These are phyloP conservation scores for Ettlia oleoabundans DNA, from an alignment of 139 green algal genomes.

Conservation along the genomic window DNA sequence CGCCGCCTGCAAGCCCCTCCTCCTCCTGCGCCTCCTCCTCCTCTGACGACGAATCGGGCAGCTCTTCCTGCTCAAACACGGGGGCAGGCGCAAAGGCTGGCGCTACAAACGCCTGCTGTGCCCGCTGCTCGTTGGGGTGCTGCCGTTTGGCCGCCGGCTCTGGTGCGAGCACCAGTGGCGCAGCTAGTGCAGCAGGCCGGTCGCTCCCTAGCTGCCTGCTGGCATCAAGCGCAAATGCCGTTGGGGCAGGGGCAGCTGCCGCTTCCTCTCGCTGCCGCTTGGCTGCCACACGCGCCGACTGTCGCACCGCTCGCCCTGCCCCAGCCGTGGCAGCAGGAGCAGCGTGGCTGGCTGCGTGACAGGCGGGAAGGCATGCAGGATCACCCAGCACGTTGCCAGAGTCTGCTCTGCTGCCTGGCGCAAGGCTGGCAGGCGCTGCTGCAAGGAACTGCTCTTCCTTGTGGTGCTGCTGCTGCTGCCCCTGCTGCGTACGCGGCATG, in stretches of 20 bases:
- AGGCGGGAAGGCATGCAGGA: neutral
- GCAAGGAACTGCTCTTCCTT: no score
- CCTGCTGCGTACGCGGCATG: neutral
- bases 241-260: neutral
- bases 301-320: no score
- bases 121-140: no score
- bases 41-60: neutral
- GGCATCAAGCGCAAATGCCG: neutral
- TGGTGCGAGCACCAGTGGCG: no score
- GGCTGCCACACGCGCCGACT: neutral
- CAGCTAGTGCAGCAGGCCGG: no score
- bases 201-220: neutral
- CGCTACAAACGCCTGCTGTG: neutral
- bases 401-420: neutral
- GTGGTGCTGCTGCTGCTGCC: neutral
- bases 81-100: neutral
- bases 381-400: neutral
- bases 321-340: no score
- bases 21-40: neutral
- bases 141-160: no score
- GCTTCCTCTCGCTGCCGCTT: neutral
- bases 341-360: neutral
- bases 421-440: no score
- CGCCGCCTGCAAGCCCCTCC: no score
- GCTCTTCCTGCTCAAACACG: conserved; percentile 29